These are phyloP conservation scores for Sclerotinia nivalis DNA, from an alignment of 2,329 filamentous ascomycete species.

Conservation along the genomic window DNA sequence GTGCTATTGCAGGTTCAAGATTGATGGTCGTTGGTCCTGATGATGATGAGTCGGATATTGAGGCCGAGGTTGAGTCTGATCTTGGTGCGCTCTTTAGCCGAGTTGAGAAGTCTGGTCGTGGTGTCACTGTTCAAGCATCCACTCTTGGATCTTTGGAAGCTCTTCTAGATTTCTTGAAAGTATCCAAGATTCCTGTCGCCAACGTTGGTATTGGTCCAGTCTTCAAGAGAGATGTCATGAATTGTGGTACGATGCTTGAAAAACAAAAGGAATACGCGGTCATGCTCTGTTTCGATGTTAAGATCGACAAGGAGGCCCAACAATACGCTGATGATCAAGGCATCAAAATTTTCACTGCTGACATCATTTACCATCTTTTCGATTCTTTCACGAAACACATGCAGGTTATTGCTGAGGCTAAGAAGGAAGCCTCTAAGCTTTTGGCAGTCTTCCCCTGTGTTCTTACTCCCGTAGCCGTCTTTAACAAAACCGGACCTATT, in stretches of 20 bases:
- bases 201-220: slow-evolving; percentile 98
- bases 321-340: slow-evolving; percentile 89
- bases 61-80: slow-evolving; percentile 95
- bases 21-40: slow-evolving; percentile 91
- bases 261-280: slow-evolving; percentile 95
- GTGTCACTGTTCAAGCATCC: slow-evolving; percentile 95
- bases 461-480: slow-evolving; percentile 83
- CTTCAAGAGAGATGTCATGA: slow-evolving; percentile 97
- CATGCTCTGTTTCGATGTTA: slow-evolving; percentile 99
- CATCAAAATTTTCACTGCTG: slow-evolving; percentile 96
- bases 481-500: slow-evolving; percentile 97
- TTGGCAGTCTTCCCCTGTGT: slow-evolving; percentile 97
- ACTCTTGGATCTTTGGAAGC: slow-evolving; percentile 97
- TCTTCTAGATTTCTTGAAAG: slow-evolving; percentile 90
- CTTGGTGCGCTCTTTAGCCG: slow-evolving; percentile 87
- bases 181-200: slow-evolving; percentile 94
- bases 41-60: slow-evolving; percentile 94
- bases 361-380: slow-evolving; percentile 99
- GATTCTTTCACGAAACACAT: slow-evolving; percentile 96
- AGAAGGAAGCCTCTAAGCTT: slow-evolving; percentile 95
- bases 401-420: slow-evolving; percentile 80
- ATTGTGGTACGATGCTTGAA: slow-evolving; percentile 92
- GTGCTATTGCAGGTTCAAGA: slow-evolving; percentile 93
- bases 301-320: slow-evolving; percentile 95
- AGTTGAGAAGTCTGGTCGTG: slow-evolving; percentile 87